Base-by-base conservation (phyloP, 1,284 basidiomycete species). In the Apiotrichum porosum region DNA sequence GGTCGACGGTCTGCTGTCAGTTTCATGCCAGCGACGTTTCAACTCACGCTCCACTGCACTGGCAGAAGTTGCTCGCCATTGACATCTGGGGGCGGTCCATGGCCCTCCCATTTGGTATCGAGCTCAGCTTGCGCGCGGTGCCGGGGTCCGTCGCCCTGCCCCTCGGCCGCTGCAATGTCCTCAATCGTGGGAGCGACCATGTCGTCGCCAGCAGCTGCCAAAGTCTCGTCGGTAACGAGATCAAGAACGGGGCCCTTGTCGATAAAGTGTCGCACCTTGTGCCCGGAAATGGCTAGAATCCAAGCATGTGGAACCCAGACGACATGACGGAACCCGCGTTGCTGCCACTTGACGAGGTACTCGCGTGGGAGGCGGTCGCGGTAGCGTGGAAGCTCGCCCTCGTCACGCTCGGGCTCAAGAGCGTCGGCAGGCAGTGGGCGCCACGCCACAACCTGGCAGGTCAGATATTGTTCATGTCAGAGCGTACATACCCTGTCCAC, bases 291-390 rank as follows among this genome's bases (percentile, higher is more conserved):
- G 3, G 84, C 80, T 24, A 83, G 74, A 1, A 95, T 75, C 88
- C 88, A 95, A 73, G 85, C 83, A 63, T 94, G 91, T 17, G 90
- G 85, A 1, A 93, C 88, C 91, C 91, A 94, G 57, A 83, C 61
- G 15, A 67, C 57, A 48, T 88, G 81, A 42, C 84, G 76, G 70
- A 86, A 92, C 54, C 88, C 85, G 49, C 86, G 75, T 49, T 78
- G 81, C 6, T 74, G 70, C 86, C 88, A 95, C 67, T 95, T 95
- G 49, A 94, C 81, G 9, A 95, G 81, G 63, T 95, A 94, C 70
- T 93, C 88, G 47, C 90, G 77, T 18, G 86, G 86, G 13, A 91
- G 77, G 37, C 74, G 63, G 24, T 76, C 71, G 65, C 83, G 88
- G 68, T 78, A 77, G 58, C 81, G 74, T 1, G 80, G 77, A 18